phyloP scores from a whole-genome alignment of 2,329 filamentous ascomycete genomes.

The Alternaria brassicae region DNA sequence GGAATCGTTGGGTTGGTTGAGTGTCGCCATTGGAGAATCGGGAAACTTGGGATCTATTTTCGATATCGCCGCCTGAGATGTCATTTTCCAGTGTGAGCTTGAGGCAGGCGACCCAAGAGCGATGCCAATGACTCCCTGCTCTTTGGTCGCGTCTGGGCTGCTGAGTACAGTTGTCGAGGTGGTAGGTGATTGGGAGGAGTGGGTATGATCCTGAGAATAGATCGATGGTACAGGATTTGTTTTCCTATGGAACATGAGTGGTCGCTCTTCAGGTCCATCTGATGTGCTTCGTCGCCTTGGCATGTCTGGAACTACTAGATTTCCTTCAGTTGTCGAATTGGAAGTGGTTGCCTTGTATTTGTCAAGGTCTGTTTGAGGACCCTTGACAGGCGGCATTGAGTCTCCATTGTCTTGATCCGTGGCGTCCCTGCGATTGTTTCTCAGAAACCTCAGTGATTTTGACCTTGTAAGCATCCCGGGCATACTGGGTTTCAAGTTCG shows the following conservation, averaged over 20 bases:
- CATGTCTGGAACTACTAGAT: slow-evolving; percentile 41
- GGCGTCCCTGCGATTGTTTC: slow-evolving; percentile 40
- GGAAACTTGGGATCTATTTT: slow-evolving; percentile 6
- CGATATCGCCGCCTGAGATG: slow-evolving; percentile 27
- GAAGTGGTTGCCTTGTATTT: slow-evolving; percentile 44
- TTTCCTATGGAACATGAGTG: slow-evolving; percentile 48
- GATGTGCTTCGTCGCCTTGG: slow-evolving; percentile 46
- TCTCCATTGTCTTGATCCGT: slow-evolving; percentile 36
- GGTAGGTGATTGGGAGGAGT: slow-evolving; percentile 38
- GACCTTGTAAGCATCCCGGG: slow-evolving; percentile 49
- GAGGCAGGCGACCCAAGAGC: slow-evolving; percentile 50
- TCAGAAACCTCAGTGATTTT: slow-evolving; percentile 47
- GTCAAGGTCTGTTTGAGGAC: slow-evolving; percentile 36
- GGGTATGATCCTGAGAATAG: slow-evolving; percentile 34
- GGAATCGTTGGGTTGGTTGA: slow-evolving; percentile 10
- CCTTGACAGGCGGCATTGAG: slow-evolving; percentile 33
- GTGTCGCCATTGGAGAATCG: slow-evolving; percentile 20
- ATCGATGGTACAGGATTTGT: slow-evolving; percentile 35
- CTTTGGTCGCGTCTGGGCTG: slow-evolving; percentile 38
- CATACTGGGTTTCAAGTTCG: slow-evolving; percentile 47
- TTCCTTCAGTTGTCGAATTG: slow-evolving; percentile 33
- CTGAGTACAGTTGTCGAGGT: slow-evolving; percentile 43
- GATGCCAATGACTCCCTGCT: slow-evolving; percentile 48
- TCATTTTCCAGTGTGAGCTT: slow-evolving; percentile 38
- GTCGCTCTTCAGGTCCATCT: slow-evolving; percentile 43